Conservation (phyloP, 305 asterid species). For the Fraxinus sp. region DNA sequence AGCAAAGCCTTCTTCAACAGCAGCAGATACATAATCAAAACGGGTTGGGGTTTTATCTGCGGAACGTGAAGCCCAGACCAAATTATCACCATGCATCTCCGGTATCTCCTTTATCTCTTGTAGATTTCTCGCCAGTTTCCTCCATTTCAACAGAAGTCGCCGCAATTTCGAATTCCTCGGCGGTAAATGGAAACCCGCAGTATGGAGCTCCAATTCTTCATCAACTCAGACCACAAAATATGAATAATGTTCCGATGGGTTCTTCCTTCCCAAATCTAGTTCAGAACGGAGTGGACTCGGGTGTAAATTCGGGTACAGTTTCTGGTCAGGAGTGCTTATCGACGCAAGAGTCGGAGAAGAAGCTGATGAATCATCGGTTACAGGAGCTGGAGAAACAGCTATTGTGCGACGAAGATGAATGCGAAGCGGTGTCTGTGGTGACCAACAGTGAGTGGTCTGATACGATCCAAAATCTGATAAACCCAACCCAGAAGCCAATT, state of each 20-base stretch:
- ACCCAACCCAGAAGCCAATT: constrained; percentile 36
- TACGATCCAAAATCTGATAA: constrained; percentile 51
- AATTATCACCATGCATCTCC: constrained; percentile 54
- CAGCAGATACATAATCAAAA: constrained; percentile 36
- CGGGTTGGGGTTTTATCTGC: constrained; percentile 50
- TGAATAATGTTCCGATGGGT: constrained; percentile 29
- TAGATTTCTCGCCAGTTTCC: constrained; percentile 45
- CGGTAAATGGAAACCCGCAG: constrained; percentile 31
- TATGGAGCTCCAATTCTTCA: constrained; percentile 49
- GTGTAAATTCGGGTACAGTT: constrained; percentile 7
- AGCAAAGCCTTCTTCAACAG: constrained; percentile 37
- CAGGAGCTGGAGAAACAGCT: constrained; percentile 84
- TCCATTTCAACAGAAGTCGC: constrained; percentile 42
- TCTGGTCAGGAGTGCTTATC: constrained; percentile 20
- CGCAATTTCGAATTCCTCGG: constrained; percentile 26
- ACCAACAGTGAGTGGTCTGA: constrained; percentile 80
- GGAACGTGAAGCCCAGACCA: constrained; percentile 63
- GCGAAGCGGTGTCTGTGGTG: constrained; percentile 50
- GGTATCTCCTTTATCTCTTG: constrained; percentile 57
- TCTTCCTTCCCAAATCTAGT: constrained; percentile 34
- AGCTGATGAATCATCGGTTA: constrained; percentile 54
- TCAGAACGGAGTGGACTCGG: constrained; percentile 20
- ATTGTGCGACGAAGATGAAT: constrained; percentile 61
- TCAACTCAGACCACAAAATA: constrained; percentile 37
- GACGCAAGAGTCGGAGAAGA: constrained; percentile 44